Evolutionary conservation across 345 rosid species (phyloP).

Genomic region (Salix viminalis): DNA sequence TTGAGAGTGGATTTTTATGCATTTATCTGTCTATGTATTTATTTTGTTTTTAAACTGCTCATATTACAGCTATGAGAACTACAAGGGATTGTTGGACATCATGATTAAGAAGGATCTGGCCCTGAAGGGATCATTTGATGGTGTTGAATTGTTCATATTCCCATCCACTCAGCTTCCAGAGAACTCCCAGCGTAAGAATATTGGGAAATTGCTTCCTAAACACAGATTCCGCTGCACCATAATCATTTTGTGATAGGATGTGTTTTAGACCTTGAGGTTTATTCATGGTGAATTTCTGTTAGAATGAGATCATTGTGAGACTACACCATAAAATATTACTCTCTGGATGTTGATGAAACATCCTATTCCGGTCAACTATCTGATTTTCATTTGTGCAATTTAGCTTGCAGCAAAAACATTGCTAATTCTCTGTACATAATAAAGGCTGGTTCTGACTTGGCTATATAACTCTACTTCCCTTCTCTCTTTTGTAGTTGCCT

Average conservation of each 20-base stretch:
- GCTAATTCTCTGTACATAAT: background rate
- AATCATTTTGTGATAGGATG: background rate
- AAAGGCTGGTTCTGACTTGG: background rate
- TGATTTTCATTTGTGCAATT: background rate
- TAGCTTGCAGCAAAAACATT: background rate
- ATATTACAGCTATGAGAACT: slow-evolving; percentile 63
- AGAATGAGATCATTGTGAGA: background rate
- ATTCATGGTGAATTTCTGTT: background rate
- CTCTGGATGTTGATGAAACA: background rate
- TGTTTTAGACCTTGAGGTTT: background rate
- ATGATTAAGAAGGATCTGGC: slow-evolving; percentile 86
- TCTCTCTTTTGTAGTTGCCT: background rate
- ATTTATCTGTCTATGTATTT: background rate
- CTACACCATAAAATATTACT: background rate
- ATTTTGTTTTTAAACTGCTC: slow-evolving; percentile 14
- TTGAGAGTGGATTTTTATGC: slow-evolving; percentile 3
- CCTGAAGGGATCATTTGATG: slow-evolving; percentile 66
- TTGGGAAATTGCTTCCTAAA: background rate
- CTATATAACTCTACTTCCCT: background rate
- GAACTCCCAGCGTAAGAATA: slow-evolving; percentile 77
- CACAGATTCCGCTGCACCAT: background rate
- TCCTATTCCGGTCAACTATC: background rate
- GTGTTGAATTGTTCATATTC: slow-evolving; percentile 74
- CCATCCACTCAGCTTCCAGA: slow-evolving; percentile 86
- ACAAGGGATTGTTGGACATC: slow-evolving; percentile 69